Conservation (phyloP, 345 rosid genomes). For the Anacardium occidentale region DNA sequence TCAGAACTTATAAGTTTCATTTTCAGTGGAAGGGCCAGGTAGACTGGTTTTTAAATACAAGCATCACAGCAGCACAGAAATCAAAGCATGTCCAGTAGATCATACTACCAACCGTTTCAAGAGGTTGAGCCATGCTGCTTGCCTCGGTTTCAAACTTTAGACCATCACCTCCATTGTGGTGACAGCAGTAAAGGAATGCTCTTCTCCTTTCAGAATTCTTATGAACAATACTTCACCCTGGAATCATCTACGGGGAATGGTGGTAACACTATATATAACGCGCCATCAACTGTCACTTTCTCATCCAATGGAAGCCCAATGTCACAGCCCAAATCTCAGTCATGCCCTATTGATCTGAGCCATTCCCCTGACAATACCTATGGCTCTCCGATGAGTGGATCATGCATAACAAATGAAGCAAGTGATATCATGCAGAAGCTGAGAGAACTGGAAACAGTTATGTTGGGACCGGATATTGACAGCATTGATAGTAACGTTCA, state of each 20-base stretch:
- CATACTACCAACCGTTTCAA: constrained; percentile 37
- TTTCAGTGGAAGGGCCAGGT: not conserved
- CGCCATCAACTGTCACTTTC: constrained; percentile 43
- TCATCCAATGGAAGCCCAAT: constrained; percentile 48
- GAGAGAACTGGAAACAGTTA: constrained; percentile 71
- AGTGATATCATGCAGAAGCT: constrained; percentile 65
- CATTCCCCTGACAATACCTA: constrained; percentile 55
- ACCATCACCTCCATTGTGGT: constrained; percentile 30
- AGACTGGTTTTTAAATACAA: constrained; percentile 31
- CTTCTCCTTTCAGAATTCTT: constrained; percentile 35
- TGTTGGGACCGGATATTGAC: constrained; percentile 80
- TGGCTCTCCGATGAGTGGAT: constrained; percentile 66
- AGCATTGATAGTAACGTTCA: constrained; percentile 36
- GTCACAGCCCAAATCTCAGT: constrained; percentile 51
- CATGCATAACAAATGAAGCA: constrained; percentile 71
- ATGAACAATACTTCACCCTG: constrained; percentile 50
- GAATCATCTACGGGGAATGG: constrained; percentile 60
- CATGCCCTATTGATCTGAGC: constrained; percentile 31
- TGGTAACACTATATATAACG: constrained; percentile 32
- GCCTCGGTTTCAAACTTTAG: constrained; percentile 41
- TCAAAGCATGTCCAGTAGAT: constrained; percentile 43
- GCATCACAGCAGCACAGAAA: constrained; percentile 33
- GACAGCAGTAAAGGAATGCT: constrained; percentile 28
- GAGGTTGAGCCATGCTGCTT: constrained; percentile 42
- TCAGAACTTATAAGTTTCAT: not conserved